These are phyloP conservation scores for Anthracocystis panici-leucophaei DNA, from an alignment of 1,284 basidiomycete species.

Conservation along the genomic window DNA sequence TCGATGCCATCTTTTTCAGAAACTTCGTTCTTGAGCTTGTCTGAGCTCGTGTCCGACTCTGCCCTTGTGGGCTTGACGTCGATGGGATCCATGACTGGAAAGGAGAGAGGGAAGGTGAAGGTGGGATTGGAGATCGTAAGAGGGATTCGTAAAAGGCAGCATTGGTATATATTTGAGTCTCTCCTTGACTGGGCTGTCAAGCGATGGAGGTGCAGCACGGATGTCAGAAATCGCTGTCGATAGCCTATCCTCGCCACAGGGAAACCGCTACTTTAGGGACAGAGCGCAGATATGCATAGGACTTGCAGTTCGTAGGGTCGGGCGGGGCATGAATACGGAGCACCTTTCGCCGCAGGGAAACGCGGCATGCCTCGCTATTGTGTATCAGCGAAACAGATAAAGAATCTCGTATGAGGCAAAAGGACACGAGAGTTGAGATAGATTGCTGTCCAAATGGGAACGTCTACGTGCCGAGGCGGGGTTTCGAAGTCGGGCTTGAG, in stretches of 20 bases:
- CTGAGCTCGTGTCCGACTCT: conserved; percentile 31
- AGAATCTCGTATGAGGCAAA: background rate
- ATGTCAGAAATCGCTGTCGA: background rate
- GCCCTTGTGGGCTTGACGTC: conserved; percentile 25
- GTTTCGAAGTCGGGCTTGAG: background rate
- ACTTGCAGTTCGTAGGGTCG: background rate
- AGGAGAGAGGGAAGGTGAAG: background rate
- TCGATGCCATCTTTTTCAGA: conserved; percentile 24
- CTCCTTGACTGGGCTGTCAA: background rate
- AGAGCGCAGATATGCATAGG: background rate
- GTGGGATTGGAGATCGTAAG: too few species aligned
- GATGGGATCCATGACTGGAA: conserved; percentile 25
- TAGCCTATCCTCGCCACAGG: background rate
- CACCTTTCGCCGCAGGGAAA: background rate
- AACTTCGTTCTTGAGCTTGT: conserved; percentile 34
- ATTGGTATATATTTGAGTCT: conserved; percentile 5
- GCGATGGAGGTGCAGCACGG: background rate
- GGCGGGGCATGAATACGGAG: conserved; percentile 1
- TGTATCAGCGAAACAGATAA: background rate
- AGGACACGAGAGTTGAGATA: background rate
- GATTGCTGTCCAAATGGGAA: background rate
- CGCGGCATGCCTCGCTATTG: background rate
- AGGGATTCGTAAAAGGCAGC: too few species aligned
- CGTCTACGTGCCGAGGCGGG: conserved; percentile 2
- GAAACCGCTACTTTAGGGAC: background rate